Evolutionary conservation across 2,329 filamentous ascomycete genomes (phyloP).

Genomic region (Ceratocystis huliohia): DNA sequence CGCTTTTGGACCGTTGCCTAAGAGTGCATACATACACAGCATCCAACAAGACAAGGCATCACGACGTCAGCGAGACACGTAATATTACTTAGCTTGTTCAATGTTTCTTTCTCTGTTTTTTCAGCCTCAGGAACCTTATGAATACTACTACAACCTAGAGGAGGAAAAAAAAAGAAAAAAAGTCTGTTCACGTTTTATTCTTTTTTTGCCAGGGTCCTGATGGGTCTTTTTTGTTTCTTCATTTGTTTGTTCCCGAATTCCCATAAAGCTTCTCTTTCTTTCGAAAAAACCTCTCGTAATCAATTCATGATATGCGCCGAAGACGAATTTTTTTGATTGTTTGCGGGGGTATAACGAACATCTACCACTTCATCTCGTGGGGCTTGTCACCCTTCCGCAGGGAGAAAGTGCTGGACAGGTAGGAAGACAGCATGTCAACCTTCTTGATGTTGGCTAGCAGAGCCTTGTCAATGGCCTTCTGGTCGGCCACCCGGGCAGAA

Average conservation of each 20-base stretch:
- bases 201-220: constrained; percentile 16
- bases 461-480: constrained; percentile 97
- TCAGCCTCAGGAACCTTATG: constrained; percentile 12
- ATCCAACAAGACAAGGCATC: background rate
- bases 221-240: constrained; percentile 19
- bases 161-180: constrained; percentile 13
- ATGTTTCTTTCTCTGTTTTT: constrained; percentile 24
- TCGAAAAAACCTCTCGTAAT: constrained; percentile 20
- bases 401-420: constrained; percentile 93
- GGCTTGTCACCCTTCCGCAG: constrained; percentile 98
- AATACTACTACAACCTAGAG: background rate
- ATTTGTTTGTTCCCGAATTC: constrained; percentile 17
- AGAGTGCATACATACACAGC: background rate
- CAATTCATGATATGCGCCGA: constrained; percentile 19
- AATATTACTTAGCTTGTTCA: constrained; percentile 12
- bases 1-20: too few species aligned
- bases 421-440: constrained; percentile 84
- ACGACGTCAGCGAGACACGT: background rate
- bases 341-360: constrained; percentile 22
- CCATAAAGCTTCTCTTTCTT: constrained; percentile 18
- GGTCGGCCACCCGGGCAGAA: constrained; percentile 85
- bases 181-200: constrained; percentile 18
- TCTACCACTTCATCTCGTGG: constrained; percentile 99
- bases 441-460: constrained; percentile 96
- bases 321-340: constrained; percentile 24